Evolutionary conservation across 345 rosid species (phyloP).

Genomic region (Punica granatum): DNA sequence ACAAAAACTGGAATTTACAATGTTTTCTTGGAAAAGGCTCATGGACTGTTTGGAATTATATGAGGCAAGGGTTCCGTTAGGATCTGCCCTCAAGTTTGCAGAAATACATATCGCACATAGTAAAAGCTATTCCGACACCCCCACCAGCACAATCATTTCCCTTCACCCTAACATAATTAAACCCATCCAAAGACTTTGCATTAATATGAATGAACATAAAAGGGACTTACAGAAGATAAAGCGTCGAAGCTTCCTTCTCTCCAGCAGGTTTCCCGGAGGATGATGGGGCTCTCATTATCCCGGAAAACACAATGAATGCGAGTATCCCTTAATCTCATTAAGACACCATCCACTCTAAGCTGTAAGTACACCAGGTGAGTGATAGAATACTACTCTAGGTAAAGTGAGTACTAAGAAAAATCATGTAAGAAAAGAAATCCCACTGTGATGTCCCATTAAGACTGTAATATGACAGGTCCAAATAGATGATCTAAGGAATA

Average conservation of each 20-base stretch:
- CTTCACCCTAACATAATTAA: neutral
- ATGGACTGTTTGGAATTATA: neutral
- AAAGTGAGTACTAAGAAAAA: neutral
- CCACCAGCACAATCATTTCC: neutral
- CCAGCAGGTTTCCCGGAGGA: constrained; percentile 91
- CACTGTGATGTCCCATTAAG: neutral
- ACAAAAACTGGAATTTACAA: neutral
- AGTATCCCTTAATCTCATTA: constrained; percentile 94
- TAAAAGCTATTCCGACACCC: neutral
- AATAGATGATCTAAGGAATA: neutral
- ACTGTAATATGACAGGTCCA: neutral
- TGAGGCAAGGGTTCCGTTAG: neutral
- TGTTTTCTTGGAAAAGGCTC: neutral
- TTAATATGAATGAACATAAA: neutral
- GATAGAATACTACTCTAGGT: neutral
- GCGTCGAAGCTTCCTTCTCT: constrained; percentile 77
- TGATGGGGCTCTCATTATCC: constrained; percentile 33
- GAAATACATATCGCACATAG: neutral
- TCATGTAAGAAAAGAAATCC: neutral
- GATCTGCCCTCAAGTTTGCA: neutral
- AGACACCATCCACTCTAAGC: constrained; percentile 98
- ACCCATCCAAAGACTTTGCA: neutral
- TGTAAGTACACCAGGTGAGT: constrained; percentile 14
- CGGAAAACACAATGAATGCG: constrained; percentile 68
- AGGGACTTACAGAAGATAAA: constrained; percentile 56